Evolutionary conservation across 2,329 filamentous ascomycete species (phyloP), one percentile per base, ranked within the genome.

Genomic region (Passalora sequoiae): DNA sequence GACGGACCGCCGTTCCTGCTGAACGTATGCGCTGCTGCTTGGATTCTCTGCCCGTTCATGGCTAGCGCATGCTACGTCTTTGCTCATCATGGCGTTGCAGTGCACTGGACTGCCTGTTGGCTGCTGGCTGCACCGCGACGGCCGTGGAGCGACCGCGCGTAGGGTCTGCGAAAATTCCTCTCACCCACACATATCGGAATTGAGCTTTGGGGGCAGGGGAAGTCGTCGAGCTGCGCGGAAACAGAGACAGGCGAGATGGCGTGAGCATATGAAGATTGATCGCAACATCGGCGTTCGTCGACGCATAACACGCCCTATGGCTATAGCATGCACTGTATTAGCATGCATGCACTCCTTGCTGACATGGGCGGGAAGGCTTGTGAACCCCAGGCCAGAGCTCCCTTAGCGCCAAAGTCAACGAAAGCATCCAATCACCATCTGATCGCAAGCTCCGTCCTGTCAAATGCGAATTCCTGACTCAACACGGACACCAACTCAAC

Each of bases 21-120:
- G 39, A 40, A 44, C 42, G 20, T 44, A 36, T 25, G 35, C 24
- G 2, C 19, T 35, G 7, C 10, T 25, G 38, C 38, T 40, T 46
- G 47, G 47, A 50, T 29, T 42, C 36, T 37, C 47, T 44, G 39
- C 31, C 47, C 24, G 1, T 42, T 44, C 38, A 25, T 43, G 47
- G 35, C 22, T 44, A 43, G 43, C 44, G 33, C 40, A 33, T 37
- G 32, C 36, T 37, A 43, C 42, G 43, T 33, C 31, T 38, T 44
- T 35, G 25, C 40, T 42, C 44, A 46, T 22, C 17, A 39, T 40
- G 10, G 29, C 20, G 31, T 25, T 24, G 6, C 39, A 15, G 38
- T 38, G 40, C 24, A 33, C 25, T 27, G 31, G 32, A n/a, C n/a
- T n/a, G n/a, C n/a, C n/a, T n/a, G n/a, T 17, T 31, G 16, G 35